Base-by-base conservation (phyloP, 2,329 filamentous ascomycete genomes). In the Colletotrichum australisinense region DNA sequence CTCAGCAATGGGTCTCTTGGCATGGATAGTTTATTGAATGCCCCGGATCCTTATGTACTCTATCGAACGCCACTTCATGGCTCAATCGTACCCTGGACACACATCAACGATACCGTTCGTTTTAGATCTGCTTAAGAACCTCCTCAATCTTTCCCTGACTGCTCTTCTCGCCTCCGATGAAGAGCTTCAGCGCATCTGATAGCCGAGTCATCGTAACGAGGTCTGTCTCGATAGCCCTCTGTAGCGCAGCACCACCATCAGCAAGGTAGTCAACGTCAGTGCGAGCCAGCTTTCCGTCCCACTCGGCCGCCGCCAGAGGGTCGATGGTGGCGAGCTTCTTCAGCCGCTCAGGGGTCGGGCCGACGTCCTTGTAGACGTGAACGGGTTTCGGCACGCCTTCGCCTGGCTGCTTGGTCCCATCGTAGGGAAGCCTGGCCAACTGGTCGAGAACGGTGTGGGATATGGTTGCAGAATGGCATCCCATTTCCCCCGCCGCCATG, bases 241-340 rank as follows among this genome's bases (percentile, higher is more conserved):
- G 80, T 26, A 89, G 79, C 69, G 79, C 81, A 35, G 76, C 81
- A 5, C 86, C 86, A 7, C 81, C 81, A 63, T 88, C 80, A 5
- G 83, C 83, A 16, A 88, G 82, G 71, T 87, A 88, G 75, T 88
- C 85, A 2, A 85, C 78, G 24, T 84, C 80, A 1, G 82, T 84
- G 32, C 79, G 79, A 0, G 82, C 82, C 16, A 84, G 74, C 70
- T 82, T 83, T 42, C 83, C 84, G 53, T 86, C 82, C 80, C 80
- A 84, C 22, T 78, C 76, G 3, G 81, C 75, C 2, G 77, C 80
- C 0, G 79, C 80, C 35, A 88, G 79, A 0, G 85, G 83, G 73
- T 88, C 85, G 14, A 80, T 79, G 16, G 73, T 78, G 0, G 79
- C 77, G 5, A 86, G 76, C 71, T 82, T 81, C 73, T 78, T 76